Base-by-base conservation (phyloP, 2,329 filamentous ascomycete genomes). In the Ophiocordyceps camponoti-leonardi region DNA sequence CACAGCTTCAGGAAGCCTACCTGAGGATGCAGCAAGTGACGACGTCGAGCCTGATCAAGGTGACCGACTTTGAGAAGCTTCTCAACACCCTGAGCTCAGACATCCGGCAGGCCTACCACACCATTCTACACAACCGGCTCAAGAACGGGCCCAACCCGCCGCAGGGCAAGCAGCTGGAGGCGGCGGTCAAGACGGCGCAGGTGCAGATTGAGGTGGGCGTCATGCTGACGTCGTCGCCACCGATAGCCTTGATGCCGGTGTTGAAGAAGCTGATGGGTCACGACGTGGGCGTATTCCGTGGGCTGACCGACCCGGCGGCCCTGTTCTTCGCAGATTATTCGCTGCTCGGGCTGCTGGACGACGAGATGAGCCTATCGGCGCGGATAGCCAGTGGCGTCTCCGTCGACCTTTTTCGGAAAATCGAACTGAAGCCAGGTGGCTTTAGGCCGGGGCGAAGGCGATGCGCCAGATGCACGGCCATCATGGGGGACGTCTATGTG, bases 281-380 rank as follows among this genome's bases (percentile, higher is more conserved):
- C 26, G 73, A 78, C 42, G 61, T 86, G 26, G 67, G 67, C 0
- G 66, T 68, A 19, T 71, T 88, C 45, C 69, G 73, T 39, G 66
- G 66, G 6, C 68, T 73, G 46, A 70, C 79, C 12, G 77, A 92
- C 51, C 71, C 77, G 26, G 73, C 79, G 11, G 72, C 72, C 49
- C 68, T 94, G 43, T 84, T 83, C 62, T 83, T 86, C 61, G 75
- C 76, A 43, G 77, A 92, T 56, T 85, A 79, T 46, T 69, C 69
- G 43, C 73, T 84, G 57, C 67, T 92, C 12, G 81, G 82, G 6
- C 66, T 86, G 14, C 70, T 73, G 11, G 72, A 79, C 45, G 75
- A 79, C 48, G 61, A 62, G 14, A 64, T 65, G 18, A 73, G 71
- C 5, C 56, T 75, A 13, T 60, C 57, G 3, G 54, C 56, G 19